Evolutionary conservation across 352 stramenopile genomes (phyloP).

Genomic region (Pythium catenulatum): DNA sequence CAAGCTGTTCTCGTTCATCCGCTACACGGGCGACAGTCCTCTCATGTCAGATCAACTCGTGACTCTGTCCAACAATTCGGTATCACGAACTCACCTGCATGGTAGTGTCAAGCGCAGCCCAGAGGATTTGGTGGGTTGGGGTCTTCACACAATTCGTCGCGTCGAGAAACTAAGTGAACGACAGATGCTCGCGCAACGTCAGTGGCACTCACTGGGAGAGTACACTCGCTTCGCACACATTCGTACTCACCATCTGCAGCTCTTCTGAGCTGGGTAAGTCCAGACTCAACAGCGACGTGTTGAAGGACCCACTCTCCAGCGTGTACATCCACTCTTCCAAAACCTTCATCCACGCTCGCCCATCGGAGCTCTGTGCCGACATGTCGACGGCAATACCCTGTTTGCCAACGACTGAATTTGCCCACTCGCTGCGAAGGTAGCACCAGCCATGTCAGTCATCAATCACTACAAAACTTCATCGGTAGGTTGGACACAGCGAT

Average conservation of each 20-base stretch:
- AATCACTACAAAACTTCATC: too few species aligned
- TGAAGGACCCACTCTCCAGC: conserved; percentile 88
- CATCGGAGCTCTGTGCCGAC: conserved; percentile 63
- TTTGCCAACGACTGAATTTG: conserved; percentile 73
- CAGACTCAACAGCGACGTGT: conserved; percentile 79
- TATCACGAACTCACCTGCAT: conserved; percentile 86
- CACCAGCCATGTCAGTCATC: too few species aligned
- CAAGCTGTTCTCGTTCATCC: conserved; percentile 88
- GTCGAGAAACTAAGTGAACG: conserved; percentile 81
- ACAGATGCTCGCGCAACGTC: not conserved
- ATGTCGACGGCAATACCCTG: conserved; percentile 80
- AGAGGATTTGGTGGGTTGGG: conserved; percentile 85
- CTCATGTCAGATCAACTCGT: too few species aligned
- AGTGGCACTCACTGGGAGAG: too few species aligned
- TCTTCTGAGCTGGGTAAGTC: conserved; percentile 85
- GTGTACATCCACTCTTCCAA: conserved; percentile 94
- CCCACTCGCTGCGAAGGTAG: conserved; percentile 86
- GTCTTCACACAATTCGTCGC: conserved; percentile 87
- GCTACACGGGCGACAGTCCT: too few species aligned
- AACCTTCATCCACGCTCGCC: conserved; percentile 80
- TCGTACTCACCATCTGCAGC: conserved; percentile 73
- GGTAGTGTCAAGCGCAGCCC: conserved; percentile 87
- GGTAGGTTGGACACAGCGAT: too few species aligned
- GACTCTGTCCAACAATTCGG: too few species aligned
- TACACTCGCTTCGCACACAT: too few species aligned